Evolutionary conservation across 306 rosid genomes (phyloP).

Genomic region (Prunus dulcis): DNA sequence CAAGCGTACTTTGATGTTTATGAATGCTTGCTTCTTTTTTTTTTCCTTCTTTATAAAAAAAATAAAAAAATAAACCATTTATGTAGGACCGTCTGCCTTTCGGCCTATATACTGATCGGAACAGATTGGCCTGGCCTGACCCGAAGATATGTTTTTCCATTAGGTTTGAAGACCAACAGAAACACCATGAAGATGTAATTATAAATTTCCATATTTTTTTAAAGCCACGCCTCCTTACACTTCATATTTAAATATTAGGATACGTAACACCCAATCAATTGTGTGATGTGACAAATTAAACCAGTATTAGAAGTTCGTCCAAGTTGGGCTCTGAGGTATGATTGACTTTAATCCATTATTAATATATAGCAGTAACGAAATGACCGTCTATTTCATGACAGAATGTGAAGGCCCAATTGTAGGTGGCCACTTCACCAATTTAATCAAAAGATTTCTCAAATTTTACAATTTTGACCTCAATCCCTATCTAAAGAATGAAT

Average conservation of each 20-base stretch:
- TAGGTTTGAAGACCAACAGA: neutral
- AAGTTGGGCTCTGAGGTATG: neutral
- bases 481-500: neutral
- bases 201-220: neutral
- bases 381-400: neutral
- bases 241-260: neutral
- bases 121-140: neutral
- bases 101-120: neutral
- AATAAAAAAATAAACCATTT: no score
- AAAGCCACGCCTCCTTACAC: neutral
- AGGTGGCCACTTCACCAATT: neutral
- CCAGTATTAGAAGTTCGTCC: neutral
- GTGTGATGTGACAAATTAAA: neutral
- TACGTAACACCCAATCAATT: no score
- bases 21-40: neutral
- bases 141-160: neutral
- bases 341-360: neutral
- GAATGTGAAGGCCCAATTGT: constrained; percentile 4
- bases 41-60: no score
- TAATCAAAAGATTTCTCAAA: neutral
- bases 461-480: neutral
- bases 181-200: neutral
- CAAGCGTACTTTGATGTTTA: neutral
- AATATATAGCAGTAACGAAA: neutral
- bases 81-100: neutral